A percentile compares a stretch with the other conserved stretches of the same genome.
Evolutionary conservation across 306 rosid species (phyloP).

Genomic region (Fragaria iinumae): DNA sequence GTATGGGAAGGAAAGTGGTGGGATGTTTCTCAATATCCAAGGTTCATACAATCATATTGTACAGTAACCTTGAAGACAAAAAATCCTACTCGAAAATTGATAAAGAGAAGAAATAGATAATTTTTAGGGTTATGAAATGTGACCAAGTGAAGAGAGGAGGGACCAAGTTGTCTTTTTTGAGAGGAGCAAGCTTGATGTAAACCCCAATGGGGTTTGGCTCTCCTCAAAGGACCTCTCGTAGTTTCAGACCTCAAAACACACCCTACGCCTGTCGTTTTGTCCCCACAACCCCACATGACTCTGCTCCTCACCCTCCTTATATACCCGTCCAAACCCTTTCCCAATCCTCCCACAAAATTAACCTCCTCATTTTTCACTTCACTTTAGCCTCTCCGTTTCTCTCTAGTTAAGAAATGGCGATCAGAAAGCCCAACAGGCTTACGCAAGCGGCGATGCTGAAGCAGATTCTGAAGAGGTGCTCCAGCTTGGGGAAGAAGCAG

Average conservation of each 20-base stretch:
- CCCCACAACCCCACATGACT: conserved; percentile 63
- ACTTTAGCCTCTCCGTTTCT: neutral
- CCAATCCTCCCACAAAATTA: conserved; percentile 5
- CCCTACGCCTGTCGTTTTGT: conserved; percentile 34
- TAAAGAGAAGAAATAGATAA: neutral
- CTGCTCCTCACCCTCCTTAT: conserved; percentile 42
- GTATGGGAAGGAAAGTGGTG: conserved; percentile 38
- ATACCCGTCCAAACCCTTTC: conserved; percentile 40
- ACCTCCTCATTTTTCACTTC: neutral
- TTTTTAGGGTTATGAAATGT: neutral
- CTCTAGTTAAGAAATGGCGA: conserved; percentile 46
- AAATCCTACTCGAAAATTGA: neutral
- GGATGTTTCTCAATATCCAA: conserved; percentile 35
- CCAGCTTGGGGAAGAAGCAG: conserved; percentile 70
- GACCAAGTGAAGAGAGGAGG: conserved; percentile 24
- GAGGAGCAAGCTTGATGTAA: conserved; percentile 39
- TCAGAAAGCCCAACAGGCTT: conserved; percentile 49
- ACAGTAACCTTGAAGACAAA: neutral
- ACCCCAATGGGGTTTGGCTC: conserved; percentile 33
- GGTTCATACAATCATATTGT: neutral
- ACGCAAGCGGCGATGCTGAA: conserved; percentile 67
- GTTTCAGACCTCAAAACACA: conserved; percentile 26
- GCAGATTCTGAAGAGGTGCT: conserved; percentile 84
- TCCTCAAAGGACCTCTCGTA: conserved; percentile 6
- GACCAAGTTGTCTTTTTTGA: conserved; percentile 53